Evolutionary conservation across 306 rosid species (phyloP).

Genomic region (Fagus crenata): DNA sequence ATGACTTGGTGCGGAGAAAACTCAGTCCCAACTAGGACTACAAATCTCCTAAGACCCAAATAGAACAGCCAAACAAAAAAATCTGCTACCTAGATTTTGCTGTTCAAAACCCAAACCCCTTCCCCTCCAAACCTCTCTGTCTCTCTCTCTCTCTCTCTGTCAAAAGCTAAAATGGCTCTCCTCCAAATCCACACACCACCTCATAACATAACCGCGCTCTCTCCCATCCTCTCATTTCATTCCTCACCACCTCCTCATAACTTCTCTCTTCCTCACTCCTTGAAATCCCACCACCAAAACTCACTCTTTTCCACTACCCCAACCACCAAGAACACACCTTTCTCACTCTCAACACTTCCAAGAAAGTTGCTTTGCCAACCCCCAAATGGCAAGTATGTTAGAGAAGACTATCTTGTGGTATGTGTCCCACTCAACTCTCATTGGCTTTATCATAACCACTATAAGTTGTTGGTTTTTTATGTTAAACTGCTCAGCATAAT

Average conservation of each 20-base stretch:
- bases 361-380: slow-evolving; percentile 66
- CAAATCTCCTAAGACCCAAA: neutral
- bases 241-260: slow-evolving; percentile 23
- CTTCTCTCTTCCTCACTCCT: slow-evolving; percentile 33
- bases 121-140: slow-evolving; percentile 1
- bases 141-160: neutral
- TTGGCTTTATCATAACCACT: neutral
- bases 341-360: slow-evolving; percentile 51
- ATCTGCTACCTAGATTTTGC: neutral
- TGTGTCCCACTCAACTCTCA: slow-evolving; percentile 3
- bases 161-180: slow-evolving; percentile 44
- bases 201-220: slow-evolving; percentile 29
- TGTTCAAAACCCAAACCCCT: slow-evolving; percentile 24
- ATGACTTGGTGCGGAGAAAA: neutral
- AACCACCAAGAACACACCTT: slow-evolving; percentile 15
- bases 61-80: neutral
- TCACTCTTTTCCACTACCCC: slow-evolving; percentile 48
- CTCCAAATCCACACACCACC: slow-evolving; percentile 33
- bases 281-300: slow-evolving; percentile 42
- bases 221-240: slow-evolving; percentile 34
- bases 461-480: too few relatives aligned
- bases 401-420: slow-evolving; percentile 89
- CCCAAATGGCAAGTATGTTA: slow-evolving; percentile 61
- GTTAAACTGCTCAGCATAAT: neutral
- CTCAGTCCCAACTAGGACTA: too few relatives aligned